Percentiles rank a stretch among this genome's conserved stretches.
phyloP scores from a whole-genome alignment of 2,329 filamentous ascomycete species.

The Fusarium sp. region DNA sequence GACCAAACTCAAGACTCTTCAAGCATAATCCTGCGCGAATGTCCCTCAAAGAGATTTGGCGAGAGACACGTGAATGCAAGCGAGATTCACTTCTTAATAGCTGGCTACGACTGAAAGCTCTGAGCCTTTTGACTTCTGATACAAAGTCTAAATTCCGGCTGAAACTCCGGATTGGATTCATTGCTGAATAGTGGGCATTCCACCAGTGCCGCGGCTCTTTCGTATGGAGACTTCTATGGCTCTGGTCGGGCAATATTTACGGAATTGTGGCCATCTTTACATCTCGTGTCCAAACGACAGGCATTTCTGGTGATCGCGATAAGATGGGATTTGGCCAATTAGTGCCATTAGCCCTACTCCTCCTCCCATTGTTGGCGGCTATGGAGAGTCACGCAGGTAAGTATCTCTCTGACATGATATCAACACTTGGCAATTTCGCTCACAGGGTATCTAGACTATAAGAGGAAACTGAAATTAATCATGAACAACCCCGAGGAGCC shows the following conservation, averaged over 20 bases:
- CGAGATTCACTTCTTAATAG: background rate
- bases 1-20: rapidly evolving
- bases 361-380: background rate
- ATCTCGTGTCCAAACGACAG: rapidly evolving
- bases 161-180: rapidly evolving
- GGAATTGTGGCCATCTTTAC: background rate
- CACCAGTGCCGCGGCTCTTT: background rate
- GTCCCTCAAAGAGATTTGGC: rapidly evolving
- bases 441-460: background rate
- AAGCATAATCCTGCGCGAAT: rapidly evolving
- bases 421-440: rapidly evolving
- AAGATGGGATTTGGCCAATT: constrained; percentile 1
- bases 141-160: rapidly evolving
- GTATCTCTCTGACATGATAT: rapidly evolving
- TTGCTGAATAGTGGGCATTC: background rate
- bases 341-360: background rate
- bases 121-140: rapidly evolving
- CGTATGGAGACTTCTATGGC: background rate
- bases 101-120: background rate
- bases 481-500: no score
- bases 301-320: background rate
- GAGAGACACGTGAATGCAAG: background rate
- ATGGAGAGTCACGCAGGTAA: background rate
- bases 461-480: background rate
- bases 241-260: background rate